Evolutionary conservation across 2,329 filamentous ascomycete genomes (phyloP).

Genomic region (Fusarium citri): DNA sequence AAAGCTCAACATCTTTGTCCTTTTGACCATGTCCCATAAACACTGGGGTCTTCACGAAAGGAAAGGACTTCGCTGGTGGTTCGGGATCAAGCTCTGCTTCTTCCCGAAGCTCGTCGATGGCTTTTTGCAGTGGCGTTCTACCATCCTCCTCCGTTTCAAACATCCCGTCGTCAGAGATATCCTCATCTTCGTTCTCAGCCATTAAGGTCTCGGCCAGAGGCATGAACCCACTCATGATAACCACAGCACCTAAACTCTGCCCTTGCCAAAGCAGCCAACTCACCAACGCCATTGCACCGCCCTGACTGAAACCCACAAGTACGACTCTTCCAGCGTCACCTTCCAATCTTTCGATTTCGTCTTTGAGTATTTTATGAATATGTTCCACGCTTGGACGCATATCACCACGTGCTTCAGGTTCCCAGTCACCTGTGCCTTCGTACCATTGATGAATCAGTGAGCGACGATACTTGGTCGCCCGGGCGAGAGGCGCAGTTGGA

Average conservation of each 20-base stretch:
- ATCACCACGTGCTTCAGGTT: slow-evolving; percentile 47
- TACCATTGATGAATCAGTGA: slow-evolving; percentile 52
- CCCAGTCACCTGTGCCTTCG: slow-evolving; percentile 53
- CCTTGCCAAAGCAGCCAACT: slow-evolving; percentile 59
- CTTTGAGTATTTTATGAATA: slow-evolving; percentile 53
- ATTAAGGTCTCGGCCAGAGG: slow-evolving; percentile 54
- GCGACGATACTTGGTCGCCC: slow-evolving; percentile 50
- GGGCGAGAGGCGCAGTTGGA: slow-evolving; percentile 57
- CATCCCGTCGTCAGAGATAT: slow-evolving; percentile 20
- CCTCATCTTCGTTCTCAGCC: slow-evolving; percentile 5
- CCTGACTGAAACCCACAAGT: slow-evolving; percentile 65
- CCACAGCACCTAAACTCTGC: slow-evolving; percentile 50
- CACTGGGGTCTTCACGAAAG: slow-evolving; percentile 51
- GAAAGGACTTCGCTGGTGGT: background rate
- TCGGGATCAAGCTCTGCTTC: slow-evolving; percentile 44
- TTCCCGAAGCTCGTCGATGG: slow-evolving; percentile 44
- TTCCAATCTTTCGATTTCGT: slow-evolving; percentile 51
- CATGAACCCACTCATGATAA: slow-evolving; percentile 61
- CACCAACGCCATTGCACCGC: slow-evolving; percentile 60
- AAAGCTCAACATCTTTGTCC: slow-evolving; percentile 56
- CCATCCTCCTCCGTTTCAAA: slow-evolving; percentile 36
- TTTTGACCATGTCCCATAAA: slow-evolving; percentile 60
- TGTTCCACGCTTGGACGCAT: slow-evolving; percentile 57
- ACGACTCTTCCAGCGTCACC: slow-evolving; percentile 55
- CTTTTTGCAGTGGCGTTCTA: slow-evolving; percentile 31